Conservation (phyloP, 2,329 filamentous ascomycete genomes). For the Cladosporium austrohemisphaericum region DNA sequence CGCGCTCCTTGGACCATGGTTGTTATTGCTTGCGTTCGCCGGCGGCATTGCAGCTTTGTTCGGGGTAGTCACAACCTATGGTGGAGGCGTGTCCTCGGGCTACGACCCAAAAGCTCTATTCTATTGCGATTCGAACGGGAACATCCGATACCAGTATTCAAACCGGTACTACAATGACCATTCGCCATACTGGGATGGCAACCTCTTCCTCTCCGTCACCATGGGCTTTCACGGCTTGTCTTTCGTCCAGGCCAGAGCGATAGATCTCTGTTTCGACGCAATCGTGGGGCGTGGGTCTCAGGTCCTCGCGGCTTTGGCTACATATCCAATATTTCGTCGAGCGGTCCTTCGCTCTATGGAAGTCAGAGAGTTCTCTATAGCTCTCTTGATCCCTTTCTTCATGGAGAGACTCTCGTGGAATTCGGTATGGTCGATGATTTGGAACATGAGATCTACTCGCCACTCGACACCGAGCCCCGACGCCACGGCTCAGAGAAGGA, state of each 20-base stretch:
- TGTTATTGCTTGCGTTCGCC: background rate
- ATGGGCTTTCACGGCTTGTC: constrained; percentile 13
- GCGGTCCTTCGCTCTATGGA: constrained; percentile 1
- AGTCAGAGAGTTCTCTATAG: background rate
- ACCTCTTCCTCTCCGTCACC: constrained; percentile 17
- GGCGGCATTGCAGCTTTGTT: background rate
- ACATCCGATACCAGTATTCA: background rate
- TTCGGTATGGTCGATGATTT: background rate
- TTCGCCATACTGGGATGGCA: constrained; percentile 15
- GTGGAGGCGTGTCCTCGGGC: background rate
- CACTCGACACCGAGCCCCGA: no score
- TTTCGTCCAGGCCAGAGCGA: background rate
- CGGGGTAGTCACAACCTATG: background rate
- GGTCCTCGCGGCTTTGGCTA: background rate
- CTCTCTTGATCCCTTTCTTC: background rate
- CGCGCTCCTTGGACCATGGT: constrained; percentile 1
- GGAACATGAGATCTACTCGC: background rate
- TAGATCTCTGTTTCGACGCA: background rate
- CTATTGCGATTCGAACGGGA: background rate
- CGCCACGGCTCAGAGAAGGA: background rate
- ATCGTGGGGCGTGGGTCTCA: background rate
- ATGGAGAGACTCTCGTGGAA: background rate
- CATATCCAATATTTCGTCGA: background rate
- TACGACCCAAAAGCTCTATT: background rate
- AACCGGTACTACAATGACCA: background rate